These are phyloP conservation scores for Hawksworthiomyces lignivorus DNA, from an alignment of 2,329 filamentous ascomycete genomes.

Conservation along the genomic window DNA sequence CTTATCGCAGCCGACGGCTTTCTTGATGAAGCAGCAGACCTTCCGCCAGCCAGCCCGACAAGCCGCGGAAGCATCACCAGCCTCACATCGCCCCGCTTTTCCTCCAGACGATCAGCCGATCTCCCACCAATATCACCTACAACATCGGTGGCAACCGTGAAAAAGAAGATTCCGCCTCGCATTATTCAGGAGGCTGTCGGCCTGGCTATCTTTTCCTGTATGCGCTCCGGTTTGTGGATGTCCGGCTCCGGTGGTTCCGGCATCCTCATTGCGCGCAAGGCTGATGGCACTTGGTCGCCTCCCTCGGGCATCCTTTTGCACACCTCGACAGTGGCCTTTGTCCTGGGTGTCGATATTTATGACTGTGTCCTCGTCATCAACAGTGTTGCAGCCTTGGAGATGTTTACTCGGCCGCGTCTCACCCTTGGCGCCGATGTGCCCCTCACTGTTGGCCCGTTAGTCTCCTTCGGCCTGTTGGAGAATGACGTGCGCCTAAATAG, in stretches of 20 bases:
- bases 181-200: conserved; percentile 87
- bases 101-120: conserved; percentile 7
- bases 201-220: conserved; percentile 88
- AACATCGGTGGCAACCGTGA: conserved; percentile 40
- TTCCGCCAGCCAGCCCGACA: conserved; percentile 20
- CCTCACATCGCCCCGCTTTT: conserved; percentile 10
- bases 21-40: conserved; percentile 35
- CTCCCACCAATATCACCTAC: conserved; percentile 11
- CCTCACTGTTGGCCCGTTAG: conserved; percentile 46
- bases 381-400: conserved; percentile 72
- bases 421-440: conserved; percentile 44
- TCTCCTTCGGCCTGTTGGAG: conserved; percentile 43
- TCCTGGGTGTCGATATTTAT: conserved; percentile 89
- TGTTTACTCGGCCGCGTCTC: conserved; percentile 70
- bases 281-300: conserved; percentile 61
- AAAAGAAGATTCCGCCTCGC: conserved; percentile 76
- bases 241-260: conserved; percentile 87
- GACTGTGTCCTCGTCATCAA: conserved; percentile 94
- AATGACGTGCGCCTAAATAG: conserved; percentile 36
- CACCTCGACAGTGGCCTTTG: conserved; percentile 79
- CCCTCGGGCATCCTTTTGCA: conserved; percentile 88
- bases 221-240: conserved; percentile 88
- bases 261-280: conserved; percentile 73
- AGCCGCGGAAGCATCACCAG: conserved; percentile 13
- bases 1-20: conserved; percentile 44